Base-by-base conservation (phyloP, 345 rosid genomes). In the Luvunga scandens region DNA sequence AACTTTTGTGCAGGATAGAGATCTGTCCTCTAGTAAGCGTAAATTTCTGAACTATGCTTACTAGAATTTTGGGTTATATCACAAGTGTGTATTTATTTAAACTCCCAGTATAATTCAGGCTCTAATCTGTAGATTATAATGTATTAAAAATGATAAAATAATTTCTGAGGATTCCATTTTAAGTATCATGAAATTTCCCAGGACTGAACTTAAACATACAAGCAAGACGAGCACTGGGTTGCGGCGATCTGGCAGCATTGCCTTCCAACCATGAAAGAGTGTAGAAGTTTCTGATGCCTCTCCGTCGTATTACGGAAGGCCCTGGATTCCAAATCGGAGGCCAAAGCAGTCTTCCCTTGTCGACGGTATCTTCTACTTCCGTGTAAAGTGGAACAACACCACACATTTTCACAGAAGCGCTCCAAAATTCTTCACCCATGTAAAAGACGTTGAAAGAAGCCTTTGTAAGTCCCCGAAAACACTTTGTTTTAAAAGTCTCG, bases 181-280 rank as follows among this genome's bases (percentile, higher is more conserved):
- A 50, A 50, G 16, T 50, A 50, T 50, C 56, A 50, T 18, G 21
- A 50, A 50, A 16, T 50, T 50, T 50, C 2, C 6, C 1, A 16
- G 19, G 21, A 0, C 56, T 0, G 22, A 50, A 50, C 22, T 50
- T 50, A 0, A 4, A 16, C 2, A 4, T 0, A 16, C 1, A 4
- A 14, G 5, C 7, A 16, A 0, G 22, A 50, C 5, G 0, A 4
- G 56, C 56, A 7, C 56, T 50, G 7, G 56, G 56, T 50, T 50
- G 56, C 0, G 5, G 6, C 56, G 7, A 50, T 16, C 56, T 50
- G 56, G 56, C 56, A 4, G 56, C 56, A 4, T 18, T 50, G 56
- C 56, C 56, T 50, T 50, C 56, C 7, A 50, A 18, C 56, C 56
- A 50, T 50, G 56, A 50, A 50, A 53, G 57, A 53, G 57, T 19